Percentiles rank a stretch among this genome's conserved stretches.
phyloP scores from a whole-genome alignment of 805 yeast genomes.

The Candida bentonensis region DNA sequence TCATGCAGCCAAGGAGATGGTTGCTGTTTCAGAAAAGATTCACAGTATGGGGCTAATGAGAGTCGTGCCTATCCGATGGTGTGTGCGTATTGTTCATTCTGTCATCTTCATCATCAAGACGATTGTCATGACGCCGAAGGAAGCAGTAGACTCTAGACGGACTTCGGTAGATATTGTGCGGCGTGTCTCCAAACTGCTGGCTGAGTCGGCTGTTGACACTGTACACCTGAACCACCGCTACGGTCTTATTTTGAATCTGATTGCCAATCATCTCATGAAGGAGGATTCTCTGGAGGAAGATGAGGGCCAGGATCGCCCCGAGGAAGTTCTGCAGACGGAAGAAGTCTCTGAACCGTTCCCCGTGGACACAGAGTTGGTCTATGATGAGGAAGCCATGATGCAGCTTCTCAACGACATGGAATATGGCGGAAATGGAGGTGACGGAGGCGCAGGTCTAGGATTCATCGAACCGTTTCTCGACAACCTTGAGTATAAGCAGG shows the following conservation, averaged over 20 bases:
- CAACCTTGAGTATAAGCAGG: background rate
- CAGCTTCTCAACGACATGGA: background rate
- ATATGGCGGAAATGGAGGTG: background rate
- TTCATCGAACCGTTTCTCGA: slow-evolving; percentile 4
- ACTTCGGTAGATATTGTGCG: slow-evolving; percentile 47
- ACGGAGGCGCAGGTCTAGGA: slow-evolving; percentile 4
- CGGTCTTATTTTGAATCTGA: background rate
- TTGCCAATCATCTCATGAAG: background rate
- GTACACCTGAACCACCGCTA: slow-evolving; percentile 71
- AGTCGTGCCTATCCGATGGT: slow-evolving; percentile 89
- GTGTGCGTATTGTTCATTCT: slow-evolving; percentile 70
- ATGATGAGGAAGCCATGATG: background rate
- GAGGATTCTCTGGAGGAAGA: background rate
- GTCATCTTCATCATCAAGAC: slow-evolving; percentile 86
- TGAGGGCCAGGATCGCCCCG: background rate
- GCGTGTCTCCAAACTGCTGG: slow-evolving; percentile 53
- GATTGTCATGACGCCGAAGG: slow-evolving; percentile 25
- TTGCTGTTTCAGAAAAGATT: slow-evolving; percentile 56
- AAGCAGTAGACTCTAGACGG: slow-evolving; percentile 26
- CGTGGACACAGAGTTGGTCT: background rate
- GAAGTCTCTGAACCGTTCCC: background rate
- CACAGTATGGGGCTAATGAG: slow-evolving; percentile 45
- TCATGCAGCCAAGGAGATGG: slow-evolving; percentile 67
- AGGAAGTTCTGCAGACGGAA: background rate
- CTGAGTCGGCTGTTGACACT: slow-evolving; percentile 84